Percentiles rank a stretch among this genome's conserved stretches.
Evolutionary conservation across 352 stramenopile species (phyloP).

Genomic region (Pythium rhizo-oryzae): DNA sequence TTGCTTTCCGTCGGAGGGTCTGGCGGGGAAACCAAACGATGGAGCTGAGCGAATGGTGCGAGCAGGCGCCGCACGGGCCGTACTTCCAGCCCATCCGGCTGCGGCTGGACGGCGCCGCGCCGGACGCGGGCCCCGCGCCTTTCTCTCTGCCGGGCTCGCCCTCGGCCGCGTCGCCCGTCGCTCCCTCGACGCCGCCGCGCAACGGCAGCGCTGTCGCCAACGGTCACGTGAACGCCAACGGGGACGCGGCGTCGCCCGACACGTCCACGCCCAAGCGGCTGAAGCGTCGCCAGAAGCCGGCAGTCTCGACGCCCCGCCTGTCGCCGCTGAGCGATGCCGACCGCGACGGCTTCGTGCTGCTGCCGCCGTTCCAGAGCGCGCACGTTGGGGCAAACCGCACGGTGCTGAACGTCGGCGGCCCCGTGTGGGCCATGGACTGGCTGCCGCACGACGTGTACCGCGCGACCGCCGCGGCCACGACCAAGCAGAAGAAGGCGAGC

Average conservation of each 20-base stretch:
- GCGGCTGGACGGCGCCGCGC: constrained; percentile 14
- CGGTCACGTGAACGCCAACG: constrained; percentile 10
- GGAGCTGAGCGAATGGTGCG: constrained; percentile 36
- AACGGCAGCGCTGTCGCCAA: neutral
- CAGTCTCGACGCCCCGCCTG: constrained; percentile 5
- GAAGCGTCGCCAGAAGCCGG: constrained; percentile 32
- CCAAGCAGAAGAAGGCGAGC: constrained; percentile 15
- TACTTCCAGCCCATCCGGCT: constrained; percentile 37
- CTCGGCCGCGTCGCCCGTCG: neutral
- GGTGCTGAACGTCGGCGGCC: constrained; percentile 68
- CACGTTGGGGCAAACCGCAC: constrained; percentile 39
- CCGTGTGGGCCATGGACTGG: constrained; percentile 86
- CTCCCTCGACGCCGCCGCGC: neutral
- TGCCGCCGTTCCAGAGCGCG: constrained; percentile 58
- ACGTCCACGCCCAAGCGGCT: constrained; percentile 30
- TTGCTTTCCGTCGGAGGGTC: neutral
- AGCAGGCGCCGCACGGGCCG: constrained; percentile 31
- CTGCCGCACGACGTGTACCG: constrained; percentile 41
- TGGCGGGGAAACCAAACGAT: constrained; percentile 15
- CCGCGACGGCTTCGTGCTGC: constrained; percentile 28
- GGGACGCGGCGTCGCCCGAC: constrained; percentile 5
- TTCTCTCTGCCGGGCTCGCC: neutral
- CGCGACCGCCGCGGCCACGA: constrained; percentile 4
- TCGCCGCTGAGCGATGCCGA: constrained; percentile 12
- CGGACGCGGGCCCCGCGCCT: neutral